Conservation (phyloP, 257 asterid genomes). For the Petunia secreta region DNA sequence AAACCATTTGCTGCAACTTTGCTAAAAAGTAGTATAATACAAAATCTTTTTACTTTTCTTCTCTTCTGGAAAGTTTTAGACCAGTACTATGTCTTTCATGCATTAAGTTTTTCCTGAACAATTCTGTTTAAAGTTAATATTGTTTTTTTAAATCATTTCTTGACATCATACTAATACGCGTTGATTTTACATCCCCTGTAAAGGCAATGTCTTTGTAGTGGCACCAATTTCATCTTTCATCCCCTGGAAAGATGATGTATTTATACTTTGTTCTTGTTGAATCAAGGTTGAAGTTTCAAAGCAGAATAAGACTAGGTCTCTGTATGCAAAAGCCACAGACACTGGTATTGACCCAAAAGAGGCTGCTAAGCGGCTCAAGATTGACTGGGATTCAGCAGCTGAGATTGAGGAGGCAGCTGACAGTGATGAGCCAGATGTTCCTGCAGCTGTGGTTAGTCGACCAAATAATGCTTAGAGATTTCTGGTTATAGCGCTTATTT, state of each 20-base stretch:
- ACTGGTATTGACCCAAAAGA: constrained; percentile 79
- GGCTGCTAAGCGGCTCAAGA: constrained; percentile 86
- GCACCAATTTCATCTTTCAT: neutral
- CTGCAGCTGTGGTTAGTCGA: constrained; percentile 70
- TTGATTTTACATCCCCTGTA: constrained; percentile 6
- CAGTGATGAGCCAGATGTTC: constrained; percentile 69
- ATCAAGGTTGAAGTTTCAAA: constrained; percentile 57
- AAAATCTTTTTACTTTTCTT: neutral
- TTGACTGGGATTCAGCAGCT: constrained; percentile 97
- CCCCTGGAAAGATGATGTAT: neutral
- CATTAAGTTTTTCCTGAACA: neutral
- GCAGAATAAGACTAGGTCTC: constrained; percentile 66
- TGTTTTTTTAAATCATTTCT: neutral
- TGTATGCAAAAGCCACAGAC: constrained; percentile 83
- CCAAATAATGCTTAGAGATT: neutral
- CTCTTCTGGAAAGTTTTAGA: neutral
- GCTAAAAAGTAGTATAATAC: neutral
- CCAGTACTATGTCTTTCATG: constrained; percentile 15
- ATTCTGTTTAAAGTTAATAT: neutral
- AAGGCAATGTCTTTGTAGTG: neutral
- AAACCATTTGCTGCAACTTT: neutral
- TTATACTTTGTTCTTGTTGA: constrained; percentile 14
- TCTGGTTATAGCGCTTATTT: neutral
- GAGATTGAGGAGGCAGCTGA: constrained; percentile 68
- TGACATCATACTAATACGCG: neutral